Evolutionary conservation across 2,329 filamentous ascomycete genomes (phyloP), one percentile per base, ranked within the genome.

Genomic region (Colletotrichum eremochloae): DNA sequence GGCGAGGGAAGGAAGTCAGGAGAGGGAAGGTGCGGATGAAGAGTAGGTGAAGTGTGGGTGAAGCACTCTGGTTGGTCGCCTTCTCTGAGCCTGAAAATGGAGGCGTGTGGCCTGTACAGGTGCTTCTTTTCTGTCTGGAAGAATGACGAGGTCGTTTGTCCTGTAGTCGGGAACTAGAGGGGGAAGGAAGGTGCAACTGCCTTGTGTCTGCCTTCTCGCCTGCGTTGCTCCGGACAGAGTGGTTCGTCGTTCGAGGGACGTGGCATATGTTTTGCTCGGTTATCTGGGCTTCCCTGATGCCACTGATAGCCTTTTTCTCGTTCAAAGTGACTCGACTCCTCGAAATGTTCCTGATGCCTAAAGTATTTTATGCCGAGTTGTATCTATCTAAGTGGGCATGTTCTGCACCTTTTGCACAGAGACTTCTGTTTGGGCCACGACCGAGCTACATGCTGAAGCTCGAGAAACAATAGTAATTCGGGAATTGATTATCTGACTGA

Each of bases 21-120:
- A 55, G 48, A n/a, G 18, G 53, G 69, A 40, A 68, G 65, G 42
- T 68, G 44, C 48, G 31, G 58, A 63, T 33, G 64, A 42, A 42
- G 31, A 68, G 1, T 1, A n/a, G 58, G 60, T 58, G 57, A 71
- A 42, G 65, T 33, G 29, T n/a, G 42, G 42, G 40, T 62, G 58
- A 53, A 14, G 29, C 58, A 46, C 29, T n/a, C 42, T 42, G 48
- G 68, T 57, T 53, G 42, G 58, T 46, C 20, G n/a, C 46, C 4
- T 6, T 31, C 14, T 63, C 36, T 31, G 48, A 4, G 2, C 5
- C 33, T 18, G 5, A 36, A 68, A 38, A n/a, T 5, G 42, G 42
- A 38, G 50, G 53, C n/a, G 48, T 33, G 60, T 29, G n/a, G 14
- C 4, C 18, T 53, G 18, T 3, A 31, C 24, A 12, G 20, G 7